Base-by-base conservation (phyloP, 129 eudicot genomes). In the Mikania micrantha region DNA sequence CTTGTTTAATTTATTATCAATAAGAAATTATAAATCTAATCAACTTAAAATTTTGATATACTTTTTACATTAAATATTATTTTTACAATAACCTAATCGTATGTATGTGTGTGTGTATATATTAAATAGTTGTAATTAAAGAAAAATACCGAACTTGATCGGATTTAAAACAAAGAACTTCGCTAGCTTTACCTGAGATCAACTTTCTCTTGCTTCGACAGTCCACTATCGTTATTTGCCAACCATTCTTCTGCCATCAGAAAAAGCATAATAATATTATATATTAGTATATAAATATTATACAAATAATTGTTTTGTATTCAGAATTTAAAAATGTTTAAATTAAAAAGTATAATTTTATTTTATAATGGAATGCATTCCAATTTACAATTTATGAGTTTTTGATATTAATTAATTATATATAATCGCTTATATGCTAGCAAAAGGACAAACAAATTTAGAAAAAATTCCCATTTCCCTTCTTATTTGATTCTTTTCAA, bases 151-250 rank as follows among this genome's bases (percentile, higher is more conserved):
- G 25, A 17, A 48, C 25, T 16, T 48, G 54, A 48, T 6, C 7
- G 54, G 11, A 10, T 16, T 13, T 13, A 44, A 44, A 48, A 7
- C 32, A 22, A 69, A 6, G 3, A 34, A 54, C 9, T 64, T 57
- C 44, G 50, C 29, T n/a, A n/a, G n/a, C n/a, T 70, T 74, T 57
- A 90, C 97, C 95, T 86, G 50, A 90, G 88, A 69, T 76, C 75
- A 47, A 42, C 35, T 69, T 76, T 76, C 39, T 76, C 80, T 69
- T 62, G 80, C 79, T 72, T 57, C 16, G 82, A 12, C 50, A 42
- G 61, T 65, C 77, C 76, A 52, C 42, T 27, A 20, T 72, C 53
- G 45, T 75, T 78, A n/a, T 67, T 80, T 40, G 34, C 76, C 81
- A 80, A 64, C 95, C 96, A 85, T 25, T 62, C 81, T 40, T 89